Conservation (phyloP, 1,139 yeast species). For the Debaryomyces fabryi region DNA sequence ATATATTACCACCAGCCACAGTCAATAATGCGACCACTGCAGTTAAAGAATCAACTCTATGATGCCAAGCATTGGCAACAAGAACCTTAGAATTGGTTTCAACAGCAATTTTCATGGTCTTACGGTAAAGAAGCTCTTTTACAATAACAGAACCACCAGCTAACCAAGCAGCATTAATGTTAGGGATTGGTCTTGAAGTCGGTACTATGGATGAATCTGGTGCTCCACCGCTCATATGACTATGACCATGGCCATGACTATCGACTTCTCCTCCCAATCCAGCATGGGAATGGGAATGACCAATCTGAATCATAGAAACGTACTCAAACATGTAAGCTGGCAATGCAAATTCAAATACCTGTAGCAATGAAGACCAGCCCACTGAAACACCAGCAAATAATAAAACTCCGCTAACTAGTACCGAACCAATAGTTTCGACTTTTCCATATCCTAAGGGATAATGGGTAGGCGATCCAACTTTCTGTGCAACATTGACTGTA, state of each 20-base stretch:
- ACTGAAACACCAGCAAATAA: slow-evolving; percentile 88
- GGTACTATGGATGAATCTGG: slow-evolving; percentile 8
- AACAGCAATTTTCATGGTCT: slow-evolving; percentile 78
- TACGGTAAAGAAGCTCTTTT: slow-evolving; percentile 84
- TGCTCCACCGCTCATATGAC: slow-evolving; percentile 21
- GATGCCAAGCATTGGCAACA: slow-evolving; percentile 98
- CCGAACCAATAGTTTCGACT: slow-evolving; percentile 87
- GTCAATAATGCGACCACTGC: slow-evolving; percentile 89
- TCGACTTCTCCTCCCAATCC: slow-evolving; percentile 10
- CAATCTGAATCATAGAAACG: slow-evolving; percentile 48
- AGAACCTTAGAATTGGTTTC: slow-evolving; percentile 82
- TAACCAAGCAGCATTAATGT: slow-evolving; percentile 93
- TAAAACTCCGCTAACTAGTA: slow-evolving; percentile 81
- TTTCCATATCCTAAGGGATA: slow-evolving; percentile 94
- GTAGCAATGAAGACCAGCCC: slow-evolving; percentile 83
- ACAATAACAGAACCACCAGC: slow-evolving; percentile 85
- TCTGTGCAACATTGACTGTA: slow-evolving; percentile 78
- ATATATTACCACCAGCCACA: slow-evolving; percentile 80
- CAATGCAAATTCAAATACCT: slow-evolving; percentile 66
- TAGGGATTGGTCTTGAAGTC: slow-evolving; percentile 47
- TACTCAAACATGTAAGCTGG: slow-evolving; percentile 54
- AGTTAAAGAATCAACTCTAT: slow-evolving; percentile 91
- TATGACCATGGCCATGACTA: slow-evolving; percentile 40
- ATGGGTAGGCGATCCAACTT: slow-evolving; percentile 57
- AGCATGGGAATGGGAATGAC: slow-evolving; percentile 57